phyloP scores from a whole-genome alignment of 1,284 basidiomycete species.

The Naganishia sp. region DNA sequence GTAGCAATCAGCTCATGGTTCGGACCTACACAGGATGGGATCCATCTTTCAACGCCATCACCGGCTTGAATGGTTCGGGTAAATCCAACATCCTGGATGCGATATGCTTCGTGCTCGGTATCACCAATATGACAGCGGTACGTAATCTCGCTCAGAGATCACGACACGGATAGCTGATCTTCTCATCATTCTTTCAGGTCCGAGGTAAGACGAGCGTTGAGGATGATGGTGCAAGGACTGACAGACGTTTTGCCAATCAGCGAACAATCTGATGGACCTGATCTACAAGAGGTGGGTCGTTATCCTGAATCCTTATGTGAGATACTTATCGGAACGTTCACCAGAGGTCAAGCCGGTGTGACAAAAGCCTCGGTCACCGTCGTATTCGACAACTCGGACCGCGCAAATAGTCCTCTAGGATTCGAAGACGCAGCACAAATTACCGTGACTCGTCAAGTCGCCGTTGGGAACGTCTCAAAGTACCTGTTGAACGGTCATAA shows the following conservation, averaged over 20 bases:
- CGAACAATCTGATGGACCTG: conserved; percentile 92
- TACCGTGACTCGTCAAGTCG: conserved; percentile 94
- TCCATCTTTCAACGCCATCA: conserved; percentile 95
- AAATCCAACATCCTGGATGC: conserved; percentile 98
- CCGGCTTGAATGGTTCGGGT: conserved; percentile 84
- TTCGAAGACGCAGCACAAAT: conserved; percentile 83
- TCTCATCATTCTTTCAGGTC: not conserved
- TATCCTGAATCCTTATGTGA: not conserved
- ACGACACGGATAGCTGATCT: not conserved
- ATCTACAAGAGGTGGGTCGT: conserved; percentile 60
- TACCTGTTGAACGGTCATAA: conserved; percentile 98
- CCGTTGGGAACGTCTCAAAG: conserved; percentile 91
- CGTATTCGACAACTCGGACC: conserved; percentile 98
- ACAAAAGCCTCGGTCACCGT: conserved; percentile 98
- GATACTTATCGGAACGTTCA: not conserved
- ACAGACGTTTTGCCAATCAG: conserved; percentile 47
- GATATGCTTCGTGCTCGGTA: conserved; percentile 94
- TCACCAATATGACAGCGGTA: conserved; percentile 76
- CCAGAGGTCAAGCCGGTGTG: conserved; percentile 93
- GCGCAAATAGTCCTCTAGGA: conserved; percentile 79
- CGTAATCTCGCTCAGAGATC: too few species aligned
- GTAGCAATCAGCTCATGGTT: not conserved
- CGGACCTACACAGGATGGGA: conserved; percentile 69
- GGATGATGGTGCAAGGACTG: not conserved
- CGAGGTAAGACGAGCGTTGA: conserved; percentile 10